Evolutionary conservation across 345 rosid genomes (phyloP), one percentile per base, ranked within the genome.

Genomic region (Durio zibethinus): DNA sequence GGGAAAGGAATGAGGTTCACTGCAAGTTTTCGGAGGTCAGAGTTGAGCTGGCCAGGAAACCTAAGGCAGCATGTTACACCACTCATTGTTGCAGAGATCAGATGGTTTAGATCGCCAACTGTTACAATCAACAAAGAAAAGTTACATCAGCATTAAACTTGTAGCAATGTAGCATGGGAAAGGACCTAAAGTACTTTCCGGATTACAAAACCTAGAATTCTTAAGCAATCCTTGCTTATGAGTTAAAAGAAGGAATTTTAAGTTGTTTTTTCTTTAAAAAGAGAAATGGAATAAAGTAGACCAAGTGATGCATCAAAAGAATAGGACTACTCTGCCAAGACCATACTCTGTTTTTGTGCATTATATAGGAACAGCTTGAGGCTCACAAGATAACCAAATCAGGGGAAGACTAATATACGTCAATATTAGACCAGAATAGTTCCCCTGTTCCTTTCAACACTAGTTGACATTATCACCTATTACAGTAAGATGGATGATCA

Each of bases 1-100:
- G 85, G 87, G 82, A 86, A 86, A 0, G 88, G 86, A 77, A 84
- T 86, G 12, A 86, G 78, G 81, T 86, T 86, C 73, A 86, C 87
- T 0, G 87, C 85, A 4, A 86, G 87, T 77, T 84, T 86, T 27
- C 87, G 85, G 33, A 86, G 89, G 56, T 86, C 86, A 0, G 89
- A 86, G 82, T 86, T 86, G 31, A 86, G 87, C 68, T 86, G 89
- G 21, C 89, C 89, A 66, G 87, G 89, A 81, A 86, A 86, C 81
- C 89, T 81, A 33, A 86, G 89, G 78, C 87, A 86, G 77, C 89
- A 86, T 33, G 87, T 86, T 23, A 86, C 89, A 18, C 87, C 89
- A 31, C 89, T 86, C 89, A 86, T 86, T 18, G 89, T 86, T 54
- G 87, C 87, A 72, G 89, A 86, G 73, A 86, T 86, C 48, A 86